Base-by-base conservation (phyloP, 208 protist genomes). In the Leishmania guyanensis region DNA sequence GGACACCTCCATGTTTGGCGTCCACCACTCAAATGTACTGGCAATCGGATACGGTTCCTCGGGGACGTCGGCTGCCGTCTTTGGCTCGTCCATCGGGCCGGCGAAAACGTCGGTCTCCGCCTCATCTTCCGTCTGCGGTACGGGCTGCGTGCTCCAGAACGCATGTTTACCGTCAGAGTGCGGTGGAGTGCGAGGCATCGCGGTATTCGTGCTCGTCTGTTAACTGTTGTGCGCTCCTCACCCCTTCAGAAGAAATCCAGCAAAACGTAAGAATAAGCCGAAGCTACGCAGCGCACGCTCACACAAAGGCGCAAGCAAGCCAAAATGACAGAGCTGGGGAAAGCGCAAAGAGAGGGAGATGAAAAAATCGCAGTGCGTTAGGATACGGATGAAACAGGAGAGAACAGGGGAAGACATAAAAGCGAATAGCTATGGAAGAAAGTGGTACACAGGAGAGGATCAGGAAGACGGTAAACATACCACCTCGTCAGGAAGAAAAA, bases 1-100 rank as follows among this genome's bases (percentile, higher is more conserved):
- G 0, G 84, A 60, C 36, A 96, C 89, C 50, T 93, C 81, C 12
- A 99, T 75, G 86, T 99, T 87, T 0, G 97, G 86, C 16, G 95
- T 91, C 86, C 89, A 94, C 99, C 99, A 99, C 88, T 99, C 98
- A 84, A 99, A 99, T 0, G 88, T 92, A 29, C 80, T 90, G 22
- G 98, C 96, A 48, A 99, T 86, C 5, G 89, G 80, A 71, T 97
- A 96, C 36, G 99, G 98, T 75, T 98, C 94, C 20, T 84, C 85
- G 9, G 85, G 82, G 8, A 99, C 90, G 10, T 99, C 95, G 20
- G 97, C 93, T 20, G 96, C 84, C 58, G 90, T 96, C 69, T 93
- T 95, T 12, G 81, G 87, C 2, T 53, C 72, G 68, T 97, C 93
- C 69, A 97, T 84, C 39, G 93, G 92, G 9, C 93, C 92, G 8